Evolutionary conservation across 2,329 filamentous ascomycete genomes (phyloP), one percentile per base, ranked within the genome.

Genomic region (Chaetomium globosum): DNA sequence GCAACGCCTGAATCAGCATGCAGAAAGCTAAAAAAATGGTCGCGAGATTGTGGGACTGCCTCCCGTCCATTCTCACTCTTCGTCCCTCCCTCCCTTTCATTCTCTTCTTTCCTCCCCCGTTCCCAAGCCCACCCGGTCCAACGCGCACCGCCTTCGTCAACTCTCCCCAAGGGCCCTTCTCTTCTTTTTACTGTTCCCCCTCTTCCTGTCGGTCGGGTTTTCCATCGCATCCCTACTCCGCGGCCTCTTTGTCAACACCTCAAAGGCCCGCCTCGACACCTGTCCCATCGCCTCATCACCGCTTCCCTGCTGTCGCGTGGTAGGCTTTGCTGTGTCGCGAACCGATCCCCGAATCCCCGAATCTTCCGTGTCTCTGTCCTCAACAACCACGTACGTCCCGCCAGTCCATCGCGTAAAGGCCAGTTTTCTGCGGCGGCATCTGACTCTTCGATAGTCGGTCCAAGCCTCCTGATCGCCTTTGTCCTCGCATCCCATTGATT

Each of bases 61-160:
- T 58, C 62, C 65, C 64, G 65, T 68, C 52, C n/a, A n/a, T 26
- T 36, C 61, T 63, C 67, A 21, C 51, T 48, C 51, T 46, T 30
- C 26, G 21, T 53, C 51, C 30, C n/a, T 39, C 36, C 28, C 60
- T 69, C 63, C 61, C 63, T 30, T 67, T 63, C 61, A 12, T 39
- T 33, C 61, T 59, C 55, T 55, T 67, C 65, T 63, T 61, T 60
- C 65, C 49, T 56, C 39, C 39, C 59, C 26, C 57, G 56, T 64
- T 56, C 56, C 62, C 56, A 49, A 43, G 55, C 63, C 64, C 62
- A 55, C 39, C 56, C 59, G 63, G 65, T 65, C 63, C 66, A 70
- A 68, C 68, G 73, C 79, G 78, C 79, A 76, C 78, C 78, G 79
- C 79, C 78, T 78, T 67, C 76, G 79, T 75, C 80, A 80, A 80